phyloP scores from a whole-genome alignment of 176 grass and related monocot genomes.

The Panicum miliaceum region DNA sequence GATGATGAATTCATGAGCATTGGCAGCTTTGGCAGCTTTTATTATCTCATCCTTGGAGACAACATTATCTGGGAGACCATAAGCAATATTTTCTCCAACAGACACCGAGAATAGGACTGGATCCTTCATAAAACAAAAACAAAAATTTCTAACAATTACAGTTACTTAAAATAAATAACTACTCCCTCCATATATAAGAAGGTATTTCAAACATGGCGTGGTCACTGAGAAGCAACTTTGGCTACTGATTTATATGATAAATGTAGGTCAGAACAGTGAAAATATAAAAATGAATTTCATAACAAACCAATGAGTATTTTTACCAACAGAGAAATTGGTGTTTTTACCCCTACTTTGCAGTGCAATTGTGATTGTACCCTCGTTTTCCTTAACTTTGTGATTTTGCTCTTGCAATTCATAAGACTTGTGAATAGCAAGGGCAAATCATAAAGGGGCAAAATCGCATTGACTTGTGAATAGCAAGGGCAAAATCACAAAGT shows the following conservation, averaged over 20 bases:
- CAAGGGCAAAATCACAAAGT: too few relatives aligned
- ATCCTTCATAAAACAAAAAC: constrained; percentile 43
- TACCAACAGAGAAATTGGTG: too few relatives aligned
- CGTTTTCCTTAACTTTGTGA: too few relatives aligned
- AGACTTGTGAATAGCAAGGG: too few relatives aligned
- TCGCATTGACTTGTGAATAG: too few relatives aligned
- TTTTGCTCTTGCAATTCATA: too few relatives aligned
- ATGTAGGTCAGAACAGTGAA: neutral
- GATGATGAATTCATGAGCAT: constrained; percentile 98
- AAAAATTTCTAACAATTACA: neutral
- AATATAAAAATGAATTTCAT: neutral
- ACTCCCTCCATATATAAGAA: neutral
- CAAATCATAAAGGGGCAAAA: too few relatives aligned
- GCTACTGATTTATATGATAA: neutral
- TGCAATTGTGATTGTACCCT: too few relatives aligned
- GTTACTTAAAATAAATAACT: neutral
- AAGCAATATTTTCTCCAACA: constrained; percentile 95
- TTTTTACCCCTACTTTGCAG: too few relatives aligned
- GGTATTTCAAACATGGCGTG: neutral
- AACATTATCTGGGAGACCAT: constrained; percentile 88
- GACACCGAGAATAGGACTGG: constrained; percentile 91
- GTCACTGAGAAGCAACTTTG: neutral
- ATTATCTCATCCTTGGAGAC: constrained; percentile 97
- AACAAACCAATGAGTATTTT: neutral
- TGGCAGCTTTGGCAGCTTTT: constrained; percentile 96